Conservation (phyloP, 176 grass and related monocot genomes). For the Phyllostachys edulis region DNA sequence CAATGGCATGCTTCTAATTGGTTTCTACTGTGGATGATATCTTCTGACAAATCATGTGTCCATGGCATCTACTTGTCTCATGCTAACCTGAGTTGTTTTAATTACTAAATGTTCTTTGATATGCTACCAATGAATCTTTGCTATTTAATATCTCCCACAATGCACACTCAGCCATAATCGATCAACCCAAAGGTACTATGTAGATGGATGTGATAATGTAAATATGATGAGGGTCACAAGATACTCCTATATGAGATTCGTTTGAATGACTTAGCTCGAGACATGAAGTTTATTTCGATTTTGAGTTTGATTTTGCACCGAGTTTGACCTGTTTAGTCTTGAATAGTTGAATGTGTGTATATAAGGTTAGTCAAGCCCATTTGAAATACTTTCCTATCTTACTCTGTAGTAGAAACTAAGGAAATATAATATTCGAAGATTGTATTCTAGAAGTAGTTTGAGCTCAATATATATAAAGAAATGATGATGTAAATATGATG, state of each 20-base stretch:
- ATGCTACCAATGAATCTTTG: background rate
- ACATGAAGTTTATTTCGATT: background rate
- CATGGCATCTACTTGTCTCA: background rate
- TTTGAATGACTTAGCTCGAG: background rate
- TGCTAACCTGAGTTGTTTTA: background rate
- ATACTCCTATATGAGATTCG: background rate
- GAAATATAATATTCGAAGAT: background rate
- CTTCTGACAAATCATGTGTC: background rate
- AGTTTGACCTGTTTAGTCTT: conserved; percentile 6
- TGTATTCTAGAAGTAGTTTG: background rate
- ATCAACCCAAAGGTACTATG: background rate
- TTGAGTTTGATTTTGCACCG: background rate
- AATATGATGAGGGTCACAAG: background rate
- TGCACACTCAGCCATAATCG: background rate
- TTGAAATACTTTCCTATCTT: background rate
- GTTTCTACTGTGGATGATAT: background rate
- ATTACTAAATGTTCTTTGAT: background rate
- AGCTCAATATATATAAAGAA: background rate
- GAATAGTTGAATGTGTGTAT: background rate
- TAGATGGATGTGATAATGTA: background rate
- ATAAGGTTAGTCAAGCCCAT: background rate
- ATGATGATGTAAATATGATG: background rate
- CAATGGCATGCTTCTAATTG: background rate
- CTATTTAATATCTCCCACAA: background rate
- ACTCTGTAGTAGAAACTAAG: background rate